Conservation (phyloP, 2,329 filamentous ascomycete genomes). For the Microcera coccophila region DNA sequence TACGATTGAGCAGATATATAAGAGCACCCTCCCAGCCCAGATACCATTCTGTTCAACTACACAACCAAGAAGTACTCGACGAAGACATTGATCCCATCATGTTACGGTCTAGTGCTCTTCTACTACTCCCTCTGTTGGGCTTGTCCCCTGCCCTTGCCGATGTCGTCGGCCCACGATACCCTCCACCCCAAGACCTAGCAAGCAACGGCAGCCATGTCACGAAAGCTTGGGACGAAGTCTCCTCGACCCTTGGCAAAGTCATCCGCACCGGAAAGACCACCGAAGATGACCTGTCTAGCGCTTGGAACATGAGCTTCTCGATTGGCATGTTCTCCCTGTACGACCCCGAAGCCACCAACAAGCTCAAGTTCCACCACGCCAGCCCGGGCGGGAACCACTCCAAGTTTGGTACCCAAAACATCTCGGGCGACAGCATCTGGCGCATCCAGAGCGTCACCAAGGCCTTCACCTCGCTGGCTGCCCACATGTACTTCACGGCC, state of each 20-base stretch:
- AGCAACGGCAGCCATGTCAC: conserved; percentile 6
- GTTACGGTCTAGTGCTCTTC: neutral
- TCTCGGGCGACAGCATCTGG: conserved; percentile 41
- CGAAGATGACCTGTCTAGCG: neutral
- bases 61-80: too few relatives aligned
- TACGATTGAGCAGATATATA: too few relatives aligned
- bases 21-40: too few relatives aligned
- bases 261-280: neutral
- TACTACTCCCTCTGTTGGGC: neutral
- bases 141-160: conserved; percentile 25
- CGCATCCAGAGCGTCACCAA: conserved; percentile 42
- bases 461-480: conserved; percentile 36
- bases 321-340: conserved; percentile 13
- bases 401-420: conserved; percentile 13
- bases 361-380: conserved; percentile 13
- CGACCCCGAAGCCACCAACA: conserved; percentile 6
- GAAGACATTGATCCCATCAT: neutral
- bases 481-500: conserved; percentile 23
- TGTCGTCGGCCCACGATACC: conserved; percentile 9
- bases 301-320: conserved; percentile 12
- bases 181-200: conserved; percentile 7
- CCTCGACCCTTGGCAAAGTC: neutral
- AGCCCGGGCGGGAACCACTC: conserved; percentile 2
- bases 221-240: conserved; percentile 4
- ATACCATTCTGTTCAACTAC: too few relatives aligned